phyloP scores from a whole-genome alignment of 768 basidiomycete species.

The Mycena rosella region DNA sequence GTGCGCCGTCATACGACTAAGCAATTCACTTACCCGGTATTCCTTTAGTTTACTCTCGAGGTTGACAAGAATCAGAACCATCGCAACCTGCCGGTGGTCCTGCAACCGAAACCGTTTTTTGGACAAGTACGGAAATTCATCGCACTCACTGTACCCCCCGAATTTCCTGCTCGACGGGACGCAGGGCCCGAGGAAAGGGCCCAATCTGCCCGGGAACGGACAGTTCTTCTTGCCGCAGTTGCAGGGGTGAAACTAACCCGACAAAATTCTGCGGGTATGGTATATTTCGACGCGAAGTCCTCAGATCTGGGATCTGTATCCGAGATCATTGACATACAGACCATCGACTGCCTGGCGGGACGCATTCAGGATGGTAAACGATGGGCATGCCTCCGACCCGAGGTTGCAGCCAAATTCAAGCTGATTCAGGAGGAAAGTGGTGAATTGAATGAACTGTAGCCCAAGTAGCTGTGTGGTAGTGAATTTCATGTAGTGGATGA shows the following conservation, averaged over 20 bases:
- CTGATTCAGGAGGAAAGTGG: too few relatives aligned
- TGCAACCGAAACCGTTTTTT: constrained; percentile 4
- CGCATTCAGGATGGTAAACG: neutral
- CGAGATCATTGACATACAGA: neutral
- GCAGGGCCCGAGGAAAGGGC: neutral
- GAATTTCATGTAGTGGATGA: too few relatives aligned
- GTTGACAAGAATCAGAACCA: constrained; percentile 9
- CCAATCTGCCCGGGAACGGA: constrained; percentile 1
- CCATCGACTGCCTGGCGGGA: constrained; percentile 4
- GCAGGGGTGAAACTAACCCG: neutral
- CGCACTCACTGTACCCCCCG: neutral
- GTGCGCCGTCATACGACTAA: constrained; percentile 36
- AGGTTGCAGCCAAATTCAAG: constrained; percentile 4
- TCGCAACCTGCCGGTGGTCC: constrained; percentile 1
- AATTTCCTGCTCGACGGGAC: constrained; percentile 17
- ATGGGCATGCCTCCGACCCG: constrained; percentile 12
- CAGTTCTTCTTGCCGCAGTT: constrained; percentile 2
- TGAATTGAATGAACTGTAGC: too few relatives aligned
- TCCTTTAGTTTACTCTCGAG: constrained; percentile 2
- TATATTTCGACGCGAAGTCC: constrained; percentile 5
- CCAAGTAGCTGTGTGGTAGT: too few relatives aligned
- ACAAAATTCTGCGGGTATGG: neutral
- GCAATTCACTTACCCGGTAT: neutral
- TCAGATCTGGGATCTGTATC: neutral
- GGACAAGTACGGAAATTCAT: constrained; percentile 21